A percentile compares a stretch with the other conserved stretches of the same genome.
phyloP scores from a whole-genome alignment of 2,329 filamentous ascomycete species.

The Colletotrichum salicis region DNA sequence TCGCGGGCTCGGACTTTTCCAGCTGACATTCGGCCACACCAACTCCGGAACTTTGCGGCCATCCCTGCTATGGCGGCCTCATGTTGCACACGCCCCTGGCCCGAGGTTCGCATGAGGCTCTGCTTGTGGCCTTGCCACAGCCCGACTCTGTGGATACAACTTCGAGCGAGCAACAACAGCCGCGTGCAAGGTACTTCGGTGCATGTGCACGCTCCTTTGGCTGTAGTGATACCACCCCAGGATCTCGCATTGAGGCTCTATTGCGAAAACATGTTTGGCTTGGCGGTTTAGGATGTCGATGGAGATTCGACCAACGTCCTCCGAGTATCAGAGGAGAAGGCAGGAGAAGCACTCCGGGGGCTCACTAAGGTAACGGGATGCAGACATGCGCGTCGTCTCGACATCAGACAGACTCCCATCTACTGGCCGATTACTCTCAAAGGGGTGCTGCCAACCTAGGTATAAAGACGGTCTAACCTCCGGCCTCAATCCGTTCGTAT shows the following conservation, averaged over 20 bases:
- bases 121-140: conserved; percentile 16
- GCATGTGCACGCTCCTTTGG: not conserved
- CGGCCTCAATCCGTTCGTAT: not conserved
- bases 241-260: conserved; percentile 17
- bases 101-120: conserved; percentile 32
- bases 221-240: not conserved
- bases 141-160: not conserved
- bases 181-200: not conserved
- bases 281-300: conserved; percentile 25
- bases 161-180: not conserved
- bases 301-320: not conserved
- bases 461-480: conserved; percentile 28
- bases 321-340: conserved; percentile 1
- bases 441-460: not conserved
- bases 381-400: conserved; percentile 13
- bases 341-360: not conserved
- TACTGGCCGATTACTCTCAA: not conserved
- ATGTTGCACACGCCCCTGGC: conserved; percentile 1
- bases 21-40: conserved; percentile 30
- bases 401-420: conserved; percentile 22
- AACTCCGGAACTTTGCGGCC: conserved; percentile 27
- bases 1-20: conserved; percentile 27
- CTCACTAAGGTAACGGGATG: not conserved
- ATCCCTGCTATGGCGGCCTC: conserved; percentile 4
- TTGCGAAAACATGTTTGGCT: conserved; percentile 27